A percentile compares a stretch with the other conserved stretches of the same genome.
Evolutionary conservation across 2,329 filamentous ascomycete genomes (phyloP).

Genomic region (Trichoderma sp.): DNA sequence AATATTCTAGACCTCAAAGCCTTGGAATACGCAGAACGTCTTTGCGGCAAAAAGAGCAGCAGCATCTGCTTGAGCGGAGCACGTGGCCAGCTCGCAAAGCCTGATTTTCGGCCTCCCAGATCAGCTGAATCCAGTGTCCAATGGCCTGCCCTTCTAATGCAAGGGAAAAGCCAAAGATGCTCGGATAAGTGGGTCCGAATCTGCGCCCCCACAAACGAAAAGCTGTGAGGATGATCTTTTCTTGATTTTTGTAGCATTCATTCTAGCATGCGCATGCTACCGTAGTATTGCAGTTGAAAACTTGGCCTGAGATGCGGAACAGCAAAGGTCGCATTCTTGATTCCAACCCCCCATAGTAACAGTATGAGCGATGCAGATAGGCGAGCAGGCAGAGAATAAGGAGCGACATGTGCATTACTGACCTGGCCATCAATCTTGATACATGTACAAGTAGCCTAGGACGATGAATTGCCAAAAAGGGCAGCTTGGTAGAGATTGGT

Average conservation of each 20-base stretch:
- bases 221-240: not conserved
- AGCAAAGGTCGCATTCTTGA: not conserved
- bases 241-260: not conserved
- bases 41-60: not conserved
- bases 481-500: not conserved
- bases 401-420: not conserved
- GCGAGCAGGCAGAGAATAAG: no score
- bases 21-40: not conserved
- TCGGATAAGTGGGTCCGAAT: not conserved
- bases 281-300: not conserved
- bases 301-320: not conserved
- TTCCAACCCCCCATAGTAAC: not conserved
- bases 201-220: conserved; percentile 13
- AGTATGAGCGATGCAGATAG: not conserved
- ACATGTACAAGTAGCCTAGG: not conserved
- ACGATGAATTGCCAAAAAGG: not conserved
- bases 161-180: conserved; percentile 20
- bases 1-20: not conserved
- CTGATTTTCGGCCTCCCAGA: not conserved
- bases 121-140: conserved; percentile 3
- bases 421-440: not conserved
- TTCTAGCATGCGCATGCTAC: not conserved
- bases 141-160: conserved; percentile 10
- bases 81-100: not conserved
- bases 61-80: not conserved